Conservation (phyloP, 2,329 filamentous ascomycete species). For the Neonectria sp. region DNA sequence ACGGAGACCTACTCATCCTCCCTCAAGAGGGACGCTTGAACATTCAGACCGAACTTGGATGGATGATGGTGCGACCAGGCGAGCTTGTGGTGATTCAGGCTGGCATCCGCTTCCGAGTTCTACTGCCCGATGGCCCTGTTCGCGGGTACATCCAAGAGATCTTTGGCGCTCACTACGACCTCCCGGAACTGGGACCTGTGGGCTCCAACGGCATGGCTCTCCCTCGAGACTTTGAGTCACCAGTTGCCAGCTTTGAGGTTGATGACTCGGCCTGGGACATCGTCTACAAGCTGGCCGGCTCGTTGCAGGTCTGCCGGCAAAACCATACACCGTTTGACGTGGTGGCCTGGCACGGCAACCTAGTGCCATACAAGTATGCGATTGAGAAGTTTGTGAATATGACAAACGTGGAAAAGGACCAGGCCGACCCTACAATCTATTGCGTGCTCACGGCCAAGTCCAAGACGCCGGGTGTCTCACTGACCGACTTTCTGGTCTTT, state of each 20-base stretch:
- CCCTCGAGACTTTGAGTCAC: constrained; percentile 80
- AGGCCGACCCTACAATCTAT: constrained; percentile 77
- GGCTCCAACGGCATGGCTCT: constrained; percentile 81
- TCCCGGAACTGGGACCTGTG: constrained; percentile 80
- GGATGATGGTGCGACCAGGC: constrained; percentile 74
- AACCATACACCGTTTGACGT: constrained; percentile 78
- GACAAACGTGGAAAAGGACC: constrained; percentile 61
- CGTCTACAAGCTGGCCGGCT: constrained; percentile 73
- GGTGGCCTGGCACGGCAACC: constrained; percentile 79
- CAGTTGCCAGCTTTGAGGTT: constrained; percentile 74
- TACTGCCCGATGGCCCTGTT: constrained; percentile 70
- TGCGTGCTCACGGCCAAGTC: constrained; percentile 74
- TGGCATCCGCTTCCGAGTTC: constrained; percentile 76
- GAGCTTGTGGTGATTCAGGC: constrained; percentile 77
- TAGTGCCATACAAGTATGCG: constrained; percentile 76
- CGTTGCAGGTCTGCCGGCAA: constrained; percentile 72
- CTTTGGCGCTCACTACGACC: constrained; percentile 78
- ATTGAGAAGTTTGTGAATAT: constrained; percentile 76
- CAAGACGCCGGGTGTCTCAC: constrained; percentile 65
- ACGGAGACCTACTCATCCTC: constrained; percentile 85
- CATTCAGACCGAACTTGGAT: constrained; percentile 78
- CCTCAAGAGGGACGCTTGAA: constrained; percentile 72
- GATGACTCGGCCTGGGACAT: constrained; percentile 65
- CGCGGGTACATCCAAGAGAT: constrained; percentile 82
- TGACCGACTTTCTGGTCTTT: constrained; percentile 78